Conservation (phyloP, 306 rosid species). For the Astragalus glycyphyllos region DNA sequence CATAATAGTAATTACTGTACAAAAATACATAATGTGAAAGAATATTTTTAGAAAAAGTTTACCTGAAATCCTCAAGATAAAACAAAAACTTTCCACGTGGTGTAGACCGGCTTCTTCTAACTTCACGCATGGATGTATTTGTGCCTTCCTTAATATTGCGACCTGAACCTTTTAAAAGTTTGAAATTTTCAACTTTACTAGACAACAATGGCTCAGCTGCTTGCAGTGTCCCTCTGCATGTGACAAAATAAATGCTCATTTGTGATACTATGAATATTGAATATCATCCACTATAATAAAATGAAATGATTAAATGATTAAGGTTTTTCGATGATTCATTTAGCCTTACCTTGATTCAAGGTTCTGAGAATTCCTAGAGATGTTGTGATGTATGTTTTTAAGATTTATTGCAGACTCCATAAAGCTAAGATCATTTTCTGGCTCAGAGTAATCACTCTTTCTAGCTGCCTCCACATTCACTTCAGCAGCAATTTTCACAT, state of each 20-base stretch:
- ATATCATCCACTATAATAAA: not conserved
- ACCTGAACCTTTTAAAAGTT: slow-evolving; percentile 50
- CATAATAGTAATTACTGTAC: slow-evolving; percentile 57
- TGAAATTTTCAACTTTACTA: slow-evolving; percentile 66
- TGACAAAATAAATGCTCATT: slow-evolving; percentile 10
- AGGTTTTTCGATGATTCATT: slow-evolving; percentile 11
- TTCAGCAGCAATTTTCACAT: slow-evolving; percentile 49
- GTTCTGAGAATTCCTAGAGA: slow-evolving; percentile 72
- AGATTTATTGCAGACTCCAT: slow-evolving; percentile 55
- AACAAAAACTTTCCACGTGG: slow-evolving; percentile 82
- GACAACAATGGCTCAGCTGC: slow-evolving; percentile 63
- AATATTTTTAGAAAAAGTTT: not conserved
- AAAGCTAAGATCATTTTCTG: slow-evolving; percentile 67
- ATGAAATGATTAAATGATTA: slow-evolving; percentile 1
- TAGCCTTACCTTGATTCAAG: slow-evolving; percentile 72
- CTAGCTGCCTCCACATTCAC: slow-evolving; percentile 56
- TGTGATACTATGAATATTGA: slow-evolving; percentile 25
- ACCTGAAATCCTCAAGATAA: slow-evolving; percentile 53
- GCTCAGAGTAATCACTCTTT: slow-evolving; percentile 69
- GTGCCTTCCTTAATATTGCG: slow-evolving; percentile 63
- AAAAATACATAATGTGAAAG: slow-evolving; percentile 35
- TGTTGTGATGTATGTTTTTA: slow-evolving; percentile 59
- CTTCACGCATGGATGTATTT: slow-evolving; percentile 60
- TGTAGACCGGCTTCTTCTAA: slow-evolving; percentile 80
- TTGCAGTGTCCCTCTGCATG: slow-evolving; percentile 61